Conservation (phyloP, 1,284 basidiomycete species). For the Irpex lacteus region DNA sequence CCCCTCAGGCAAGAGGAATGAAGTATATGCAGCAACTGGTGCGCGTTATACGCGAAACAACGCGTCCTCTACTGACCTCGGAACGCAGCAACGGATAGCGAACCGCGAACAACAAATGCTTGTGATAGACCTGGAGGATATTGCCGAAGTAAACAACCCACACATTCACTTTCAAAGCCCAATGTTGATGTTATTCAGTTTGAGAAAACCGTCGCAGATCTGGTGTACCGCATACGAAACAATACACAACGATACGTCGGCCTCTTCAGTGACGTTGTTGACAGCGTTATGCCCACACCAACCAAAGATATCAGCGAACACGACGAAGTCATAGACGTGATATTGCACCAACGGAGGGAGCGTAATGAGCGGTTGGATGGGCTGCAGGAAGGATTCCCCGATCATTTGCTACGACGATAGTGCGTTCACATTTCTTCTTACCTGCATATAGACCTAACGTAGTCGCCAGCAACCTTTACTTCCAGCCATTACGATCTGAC, state of each 20-base stretch:
- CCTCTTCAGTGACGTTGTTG: slow-evolving; percentile 90
- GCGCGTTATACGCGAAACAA: slow-evolving; percentile 29
- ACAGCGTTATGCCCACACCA: slow-evolving; percentile 83
- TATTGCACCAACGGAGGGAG: slow-evolving; percentile 89
- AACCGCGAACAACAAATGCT: slow-evolving; percentile 90
- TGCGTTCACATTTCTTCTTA: slow-evolving; percentile 44
- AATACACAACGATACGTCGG: slow-evolving; percentile 92
- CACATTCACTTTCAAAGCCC: background rate
- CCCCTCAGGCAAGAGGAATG: slow-evolving; percentile 41
- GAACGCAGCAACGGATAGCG: slow-evolving; percentile 79
- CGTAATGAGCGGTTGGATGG: slow-evolving; percentile 80
- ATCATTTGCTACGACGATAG: slow-evolving; percentile 92
- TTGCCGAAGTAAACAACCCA: slow-evolving; percentile 51
- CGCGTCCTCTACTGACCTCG: slow-evolving; percentile 19
- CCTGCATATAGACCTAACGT: background rate
- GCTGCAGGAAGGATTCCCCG: slow-evolving; percentile 76
- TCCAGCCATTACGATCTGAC: slow-evolving; percentile 78
- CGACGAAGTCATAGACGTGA: slow-evolving; percentile 93
- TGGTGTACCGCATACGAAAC: slow-evolving; percentile 73
- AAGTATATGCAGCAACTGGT: slow-evolving; percentile 94
- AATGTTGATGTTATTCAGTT: slow-evolving; percentile 37
- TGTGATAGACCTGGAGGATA: slow-evolving; percentile 79
- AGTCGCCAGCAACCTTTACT: slow-evolving; percentile 81
- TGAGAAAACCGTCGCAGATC: slow-evolving; percentile 62
- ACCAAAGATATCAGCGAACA: slow-evolving; percentile 86